A percentile compares a stretch with the other conserved stretches of the same genome.
These are phyloP conservation scores for Xerocomellus chrysenteron DNA, from an alignment of 768 basidiomycete species.

Conservation along the genomic window DNA sequence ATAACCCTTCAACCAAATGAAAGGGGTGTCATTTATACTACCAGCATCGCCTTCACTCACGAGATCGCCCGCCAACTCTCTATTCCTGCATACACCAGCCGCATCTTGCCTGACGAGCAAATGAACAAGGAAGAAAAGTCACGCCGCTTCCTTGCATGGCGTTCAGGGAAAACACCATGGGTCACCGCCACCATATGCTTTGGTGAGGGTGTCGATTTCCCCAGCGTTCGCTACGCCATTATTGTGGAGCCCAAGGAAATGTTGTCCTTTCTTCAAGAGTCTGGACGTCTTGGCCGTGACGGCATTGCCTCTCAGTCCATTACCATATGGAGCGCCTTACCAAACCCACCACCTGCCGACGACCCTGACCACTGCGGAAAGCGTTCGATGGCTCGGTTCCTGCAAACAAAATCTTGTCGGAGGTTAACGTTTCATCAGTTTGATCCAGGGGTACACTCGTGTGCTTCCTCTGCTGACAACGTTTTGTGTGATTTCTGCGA, in stretches of 20 bases:
- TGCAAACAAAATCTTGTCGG: not conserved
- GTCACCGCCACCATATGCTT: constrained; percentile 2
- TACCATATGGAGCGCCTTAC: constrained; percentile 1
- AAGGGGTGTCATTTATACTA: constrained; percentile 10
- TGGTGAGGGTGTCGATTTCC: constrained; percentile 7
- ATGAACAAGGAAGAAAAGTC: constrained; percentile 7
- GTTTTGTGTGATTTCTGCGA: not conserved
- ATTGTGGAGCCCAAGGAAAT: too few relatives aligned
- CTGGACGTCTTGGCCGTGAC: constrained; percentile 9
- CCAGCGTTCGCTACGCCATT: not conserved
- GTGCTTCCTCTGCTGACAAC: not conserved
- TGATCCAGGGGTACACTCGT: not conserved
- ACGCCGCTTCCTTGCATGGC: not conserved
- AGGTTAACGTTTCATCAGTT: not conserved
- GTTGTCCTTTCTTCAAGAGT: constrained; percentile 13
- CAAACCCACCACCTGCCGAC: too few relatives aligned
- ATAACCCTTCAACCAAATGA: not conserved
- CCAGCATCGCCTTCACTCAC: not conserved
- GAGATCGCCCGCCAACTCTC: not conserved
- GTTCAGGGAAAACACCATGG: not conserved
- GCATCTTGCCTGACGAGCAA: not conserved
- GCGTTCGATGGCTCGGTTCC: not conserved
- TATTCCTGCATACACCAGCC: constrained; percentile 9
- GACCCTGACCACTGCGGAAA: not conserved
- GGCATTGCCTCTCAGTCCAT: not conserved